Conservation (phyloP, 2,329 filamentous ascomycete genomes). For the Aaosphaeria pasadenensis region DNA sequence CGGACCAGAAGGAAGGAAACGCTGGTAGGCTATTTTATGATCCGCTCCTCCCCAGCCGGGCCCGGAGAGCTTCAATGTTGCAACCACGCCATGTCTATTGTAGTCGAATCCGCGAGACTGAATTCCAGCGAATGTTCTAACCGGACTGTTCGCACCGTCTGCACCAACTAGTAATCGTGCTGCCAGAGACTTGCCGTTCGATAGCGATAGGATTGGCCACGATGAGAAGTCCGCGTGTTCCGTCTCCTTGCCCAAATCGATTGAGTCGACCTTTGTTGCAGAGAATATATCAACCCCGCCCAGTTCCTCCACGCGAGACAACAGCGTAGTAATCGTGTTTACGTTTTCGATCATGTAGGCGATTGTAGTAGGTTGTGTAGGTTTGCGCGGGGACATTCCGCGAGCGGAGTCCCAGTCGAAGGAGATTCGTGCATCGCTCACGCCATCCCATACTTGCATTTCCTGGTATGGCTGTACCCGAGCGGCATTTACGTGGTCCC, state of each 20-base stretch:
- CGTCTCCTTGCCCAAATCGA: constrained; percentile 65
- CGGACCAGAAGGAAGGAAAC: constrained; percentile 89
- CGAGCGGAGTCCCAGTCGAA: constrained; percentile 69
- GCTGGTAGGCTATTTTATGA: constrained; percentile 81
- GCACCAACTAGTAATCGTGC: constrained; percentile 87
- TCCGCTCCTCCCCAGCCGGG: constrained; percentile 36
- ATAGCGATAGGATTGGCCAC: constrained; percentile 82
- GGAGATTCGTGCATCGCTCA: constrained; percentile 80
- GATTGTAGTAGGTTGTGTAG: constrained; percentile 57
- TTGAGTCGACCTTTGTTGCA: constrained; percentile 74
- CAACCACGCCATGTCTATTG: constrained; percentile 82
- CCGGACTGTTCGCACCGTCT: constrained; percentile 92
- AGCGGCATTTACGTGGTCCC: constrained; percentile 68
- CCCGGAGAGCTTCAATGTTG: constrained; percentile 72
- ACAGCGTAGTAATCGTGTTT: constrained; percentile 77
- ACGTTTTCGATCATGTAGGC: constrained; percentile 97
- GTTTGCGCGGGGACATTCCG: constrained; percentile 40
- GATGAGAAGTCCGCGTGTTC: constrained; percentile 73
- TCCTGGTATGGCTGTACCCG: constrained; percentile 86
- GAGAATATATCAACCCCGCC: constrained; percentile 69
- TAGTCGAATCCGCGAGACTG: constrained; percentile 91
- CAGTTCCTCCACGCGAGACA: constrained; percentile 68
- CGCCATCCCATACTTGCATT: constrained; percentile 98
- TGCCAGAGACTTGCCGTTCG: constrained; percentile 64
- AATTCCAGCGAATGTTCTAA: constrained; percentile 85